phyloP scores from a whole-genome alignment of 306 rosid genomes.

The Luffa aegyptiaca region DNA sequence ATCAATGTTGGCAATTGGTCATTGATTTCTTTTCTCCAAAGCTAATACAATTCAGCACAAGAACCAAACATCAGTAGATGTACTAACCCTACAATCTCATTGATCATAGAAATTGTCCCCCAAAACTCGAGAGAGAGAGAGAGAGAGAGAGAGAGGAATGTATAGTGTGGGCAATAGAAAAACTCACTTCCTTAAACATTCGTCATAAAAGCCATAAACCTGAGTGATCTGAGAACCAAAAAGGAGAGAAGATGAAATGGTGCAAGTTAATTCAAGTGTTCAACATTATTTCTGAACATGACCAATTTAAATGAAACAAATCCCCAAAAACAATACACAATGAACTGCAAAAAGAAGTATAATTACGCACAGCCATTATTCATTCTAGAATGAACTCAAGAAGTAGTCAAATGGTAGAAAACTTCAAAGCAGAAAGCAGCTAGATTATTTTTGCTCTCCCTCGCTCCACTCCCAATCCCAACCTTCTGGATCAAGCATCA shows the following conservation, averaged over 20 bases:
- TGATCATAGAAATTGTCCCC: neutral
- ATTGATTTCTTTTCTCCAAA: neutral
- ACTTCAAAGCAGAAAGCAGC: conserved; percentile 4
- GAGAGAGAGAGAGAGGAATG: neutral
- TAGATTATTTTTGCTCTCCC: conserved; percentile 2
- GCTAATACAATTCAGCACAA: neutral
- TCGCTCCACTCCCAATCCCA: conserved; percentile 6
- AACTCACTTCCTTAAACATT: conserved; percentile 12
- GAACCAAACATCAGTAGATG: neutral
- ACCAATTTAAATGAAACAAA: neutral
- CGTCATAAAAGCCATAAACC: conserved; percentile 13
- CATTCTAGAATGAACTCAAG: neutral
- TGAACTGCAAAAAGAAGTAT: neutral
- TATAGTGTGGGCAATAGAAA: neutral
- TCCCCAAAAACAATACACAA: neutral
- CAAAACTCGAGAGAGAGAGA: neutral
- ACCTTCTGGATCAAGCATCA: conserved; percentile 5
- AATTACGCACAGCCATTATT: conserved; percentile 3
- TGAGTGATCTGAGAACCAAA: conserved; percentile 10
- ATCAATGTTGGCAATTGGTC: neutral
- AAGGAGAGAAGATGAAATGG: conserved; percentile 3
- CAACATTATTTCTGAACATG: neutral
- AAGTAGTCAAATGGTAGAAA: neutral
- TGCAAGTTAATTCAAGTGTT: neutral
- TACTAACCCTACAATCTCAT: neutral